phyloP scores from a whole-genome alignment of 2,329 filamentous ascomycete genomes.

The Fulvia fulva region DNA sequence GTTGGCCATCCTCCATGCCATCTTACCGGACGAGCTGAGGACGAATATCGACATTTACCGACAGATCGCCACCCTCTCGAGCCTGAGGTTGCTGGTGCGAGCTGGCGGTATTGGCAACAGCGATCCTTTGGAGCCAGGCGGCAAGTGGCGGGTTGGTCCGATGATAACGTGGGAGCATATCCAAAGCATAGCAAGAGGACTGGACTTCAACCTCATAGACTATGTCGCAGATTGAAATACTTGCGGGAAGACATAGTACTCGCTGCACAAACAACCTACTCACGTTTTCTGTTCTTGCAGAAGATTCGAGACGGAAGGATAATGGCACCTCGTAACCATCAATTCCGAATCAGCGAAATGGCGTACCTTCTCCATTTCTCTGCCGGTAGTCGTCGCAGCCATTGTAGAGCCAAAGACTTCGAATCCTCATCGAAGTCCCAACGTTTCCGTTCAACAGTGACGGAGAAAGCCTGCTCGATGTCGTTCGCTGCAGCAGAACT shows the following conservation, averaged over 20 bases:
- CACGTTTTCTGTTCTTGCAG: too few relatives aligned
- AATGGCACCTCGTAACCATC: too few relatives aligned
- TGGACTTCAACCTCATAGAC: constrained; percentile 75
- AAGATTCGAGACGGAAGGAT: too few relatives aligned
- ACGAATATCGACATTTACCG: constrained; percentile 48
- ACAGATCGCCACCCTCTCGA: constrained; percentile 66
- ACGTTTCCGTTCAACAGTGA: too few relatives aligned
- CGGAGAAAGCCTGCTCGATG: too few relatives aligned
- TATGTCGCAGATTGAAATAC: constrained; percentile 61
- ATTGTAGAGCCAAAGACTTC: too few relatives aligned
- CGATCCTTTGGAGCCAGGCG: constrained; percentile 65
- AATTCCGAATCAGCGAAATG: too few relatives aligned
- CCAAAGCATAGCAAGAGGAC: constrained; percentile 63
- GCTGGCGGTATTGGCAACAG: constrained; percentile 57
- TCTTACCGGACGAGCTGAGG: constrained; percentile 48
- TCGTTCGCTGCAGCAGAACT: too few relatives aligned
- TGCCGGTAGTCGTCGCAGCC: too few relatives aligned
- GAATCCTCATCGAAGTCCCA: too few relatives aligned
- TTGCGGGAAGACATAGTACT: not conserved
- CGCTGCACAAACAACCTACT: not conserved
- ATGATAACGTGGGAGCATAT: constrained; percentile 67
- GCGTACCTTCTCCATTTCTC: too few relatives aligned
- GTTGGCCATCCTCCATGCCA: constrained; percentile 70
- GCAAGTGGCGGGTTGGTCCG: constrained; percentile 74
- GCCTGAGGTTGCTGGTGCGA: constrained; percentile 61